Percentiles rank a stretch among this genome's conserved stretches.
Conservation (phyloP, 306 rosid species). For the Astragalus membranaceus region DNA sequence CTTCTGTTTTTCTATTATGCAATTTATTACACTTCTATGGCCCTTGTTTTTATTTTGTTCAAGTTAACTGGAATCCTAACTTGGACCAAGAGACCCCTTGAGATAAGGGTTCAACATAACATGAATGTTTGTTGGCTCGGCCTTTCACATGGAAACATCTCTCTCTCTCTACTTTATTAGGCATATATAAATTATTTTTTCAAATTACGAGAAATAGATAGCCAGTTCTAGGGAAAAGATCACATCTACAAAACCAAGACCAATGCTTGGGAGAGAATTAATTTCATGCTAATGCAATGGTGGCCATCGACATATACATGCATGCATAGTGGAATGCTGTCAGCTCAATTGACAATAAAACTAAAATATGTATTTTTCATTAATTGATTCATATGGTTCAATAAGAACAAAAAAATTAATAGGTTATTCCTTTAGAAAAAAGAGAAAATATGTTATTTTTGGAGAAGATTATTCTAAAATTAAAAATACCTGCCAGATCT, state of each 20-base stretch:
- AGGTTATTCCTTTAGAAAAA: too few species aligned
- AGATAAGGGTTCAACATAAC: conserved; percentile 46
- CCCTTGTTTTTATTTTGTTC: too few species aligned
- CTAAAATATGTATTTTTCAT: neutral
- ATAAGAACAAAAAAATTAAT: too few species aligned
- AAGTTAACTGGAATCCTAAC: conserved; percentile 31
- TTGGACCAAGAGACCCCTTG: conserved; percentile 41
- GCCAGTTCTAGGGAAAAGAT: neutral
- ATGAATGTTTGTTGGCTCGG: conserved; percentile 70
- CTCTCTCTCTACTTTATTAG: neutral
- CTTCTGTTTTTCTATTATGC: neutral
- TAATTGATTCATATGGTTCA: too few species aligned
- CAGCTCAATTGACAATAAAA: too few species aligned
- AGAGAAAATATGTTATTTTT: too few species aligned
- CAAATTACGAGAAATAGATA: neutral
- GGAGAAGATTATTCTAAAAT: too few species aligned
- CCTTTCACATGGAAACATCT: conserved; percentile 50
- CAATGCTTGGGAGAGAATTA: neutral
- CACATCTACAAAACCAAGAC: neutral
- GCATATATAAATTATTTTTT: neutral
- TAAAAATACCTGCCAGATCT: too few species aligned
- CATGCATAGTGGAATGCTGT: neutral
- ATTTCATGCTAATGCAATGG: neutral
- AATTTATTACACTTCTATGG: too few species aligned
- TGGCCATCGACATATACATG: neutral